A percentile compares a stretch with the other conserved stretches of the same genome.
Conservation (phyloP, 108 stramenopile genomes). For the Skeletonema potamos region DNA sequence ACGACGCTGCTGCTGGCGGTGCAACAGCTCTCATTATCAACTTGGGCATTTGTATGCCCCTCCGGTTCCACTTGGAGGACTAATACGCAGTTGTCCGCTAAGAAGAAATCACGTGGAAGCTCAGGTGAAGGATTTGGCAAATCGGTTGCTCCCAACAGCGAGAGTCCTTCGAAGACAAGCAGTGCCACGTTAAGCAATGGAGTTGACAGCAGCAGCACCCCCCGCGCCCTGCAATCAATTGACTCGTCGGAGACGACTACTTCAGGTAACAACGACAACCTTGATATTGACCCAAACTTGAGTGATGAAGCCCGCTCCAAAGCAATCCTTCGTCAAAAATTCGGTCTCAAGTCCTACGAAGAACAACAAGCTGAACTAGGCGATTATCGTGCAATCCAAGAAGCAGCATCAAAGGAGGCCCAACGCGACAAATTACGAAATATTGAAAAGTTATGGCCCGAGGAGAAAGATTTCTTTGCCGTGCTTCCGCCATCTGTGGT, state of each 20-base stretch:
- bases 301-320: conserved; percentile 59
- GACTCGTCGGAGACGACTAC: neutral
- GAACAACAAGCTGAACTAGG: conserved; percentile 61
- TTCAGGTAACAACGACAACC: neutral
- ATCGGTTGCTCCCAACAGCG: neutral
- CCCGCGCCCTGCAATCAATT: neutral
- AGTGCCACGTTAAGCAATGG: neutral
- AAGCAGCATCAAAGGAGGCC: conserved; percentile 24
- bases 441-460: conserved; percentile 54
- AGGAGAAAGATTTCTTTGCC: conserved; percentile 71
- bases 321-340: conserved; percentile 66
- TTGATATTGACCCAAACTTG: neutral
- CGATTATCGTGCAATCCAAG: conserved; percentile 3
- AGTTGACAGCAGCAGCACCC: neutral
- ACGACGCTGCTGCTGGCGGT: neutral
- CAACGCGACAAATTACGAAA: conserved; percentile 48
- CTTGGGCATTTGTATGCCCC: neutral
- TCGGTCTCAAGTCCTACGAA: conserved; percentile 69
- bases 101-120: neutral
- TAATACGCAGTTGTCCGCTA: neutral
- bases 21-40: neutral
- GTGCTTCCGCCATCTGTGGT: conserved; percentile 64
- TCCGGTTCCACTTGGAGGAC: conserved; percentile 1
- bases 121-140: conserved; percentile 2
- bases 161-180: neutral